Evolutionary conservation across 2,329 filamentous ascomycete genomes (phyloP).

Genomic region (Pseudogymnoascus sp.): DNA sequence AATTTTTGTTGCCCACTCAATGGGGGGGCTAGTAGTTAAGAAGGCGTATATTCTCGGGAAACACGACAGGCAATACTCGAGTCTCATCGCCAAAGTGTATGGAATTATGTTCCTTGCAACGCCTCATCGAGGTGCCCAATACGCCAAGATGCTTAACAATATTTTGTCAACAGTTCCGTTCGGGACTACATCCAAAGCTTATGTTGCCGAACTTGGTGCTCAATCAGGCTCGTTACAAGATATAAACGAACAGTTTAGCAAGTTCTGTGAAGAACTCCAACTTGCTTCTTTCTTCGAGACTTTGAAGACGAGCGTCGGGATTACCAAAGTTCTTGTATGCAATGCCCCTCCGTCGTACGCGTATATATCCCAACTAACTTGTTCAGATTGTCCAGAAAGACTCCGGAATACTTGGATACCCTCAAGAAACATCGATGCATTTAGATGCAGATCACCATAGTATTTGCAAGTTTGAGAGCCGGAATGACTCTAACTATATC

Average conservation of each 20-base stretch:
- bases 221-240: constrained; percentile 31
- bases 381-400: no score
- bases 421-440: no score
- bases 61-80: constrained; percentile 19
- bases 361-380: no score
- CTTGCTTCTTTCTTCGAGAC: constrained; percentile 40
- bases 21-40: constrained; percentile 34
- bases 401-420: no score
- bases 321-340: constrained; percentile 18
- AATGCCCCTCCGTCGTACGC: no score
- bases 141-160: constrained; percentile 24
- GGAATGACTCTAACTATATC: no score
- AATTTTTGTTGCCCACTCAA: constrained; percentile 33
- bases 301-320: constrained; percentile 23
- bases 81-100: constrained; percentile 21
- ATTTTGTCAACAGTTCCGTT: constrained; percentile 16
- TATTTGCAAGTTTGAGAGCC: no score
- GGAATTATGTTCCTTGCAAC: constrained; percentile 34
- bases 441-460: no score
- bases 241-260: constrained; percentile 39
- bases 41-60: constrained; percentile 29
- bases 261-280: neutral
- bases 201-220: constrained; percentile 32
- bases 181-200: constrained; percentile 31
- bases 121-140: constrained; percentile 32